Base-by-base conservation (phyloP, 2,329 filamentous ascomycete genomes). In the Leptographium wingfieldii region DNA sequence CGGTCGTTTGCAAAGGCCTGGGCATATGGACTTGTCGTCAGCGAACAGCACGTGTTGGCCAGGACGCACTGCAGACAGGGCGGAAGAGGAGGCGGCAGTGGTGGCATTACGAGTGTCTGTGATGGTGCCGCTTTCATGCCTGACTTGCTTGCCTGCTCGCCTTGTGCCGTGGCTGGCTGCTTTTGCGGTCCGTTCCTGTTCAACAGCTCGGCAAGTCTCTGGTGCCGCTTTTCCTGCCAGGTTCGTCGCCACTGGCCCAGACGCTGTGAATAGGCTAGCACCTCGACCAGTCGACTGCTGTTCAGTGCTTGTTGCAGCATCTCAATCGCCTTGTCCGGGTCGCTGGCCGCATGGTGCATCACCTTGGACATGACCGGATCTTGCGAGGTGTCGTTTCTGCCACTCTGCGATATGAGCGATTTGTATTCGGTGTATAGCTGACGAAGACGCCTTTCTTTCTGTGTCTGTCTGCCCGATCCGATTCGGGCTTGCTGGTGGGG, bases 41-140 rank as follows among this genome's bases (percentile, higher is more conserved):
- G 58, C 54, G 62, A 65, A 62, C 66, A 64, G 58, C 60, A 57
- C 29, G 60, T 27, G 6, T 61, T 59, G 6, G 55, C 57, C 19
- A 57, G 55, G 6, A 61, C 59, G 31, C 65, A 66, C 57, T 62
- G 65, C 40, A 66, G 59, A 53, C 65, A 66, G 2, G 65, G 64
- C 48, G 60, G 58, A 27, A 61, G 62, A 10, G 60, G 62, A 16
- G 38, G 27, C 29, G 62, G 63, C 46, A 29, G 12, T 3, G 55
- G 63, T 29, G 60, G 60, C 25, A 59, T 40, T 22, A n/a, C 16
- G 7, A 38, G 33, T n/a, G 16, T 11, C 25, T 19, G 55, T 5
- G 48, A 27, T 19, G 48, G 48, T 27, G 22, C 14, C 27, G 7
- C 27, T 29, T 51, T 33, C 31, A 11, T 16, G 5, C 40, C 9